phyloP scores from a whole-genome alignment of 768 basidiomycete species.

The Auriculariales sp. region DNA sequence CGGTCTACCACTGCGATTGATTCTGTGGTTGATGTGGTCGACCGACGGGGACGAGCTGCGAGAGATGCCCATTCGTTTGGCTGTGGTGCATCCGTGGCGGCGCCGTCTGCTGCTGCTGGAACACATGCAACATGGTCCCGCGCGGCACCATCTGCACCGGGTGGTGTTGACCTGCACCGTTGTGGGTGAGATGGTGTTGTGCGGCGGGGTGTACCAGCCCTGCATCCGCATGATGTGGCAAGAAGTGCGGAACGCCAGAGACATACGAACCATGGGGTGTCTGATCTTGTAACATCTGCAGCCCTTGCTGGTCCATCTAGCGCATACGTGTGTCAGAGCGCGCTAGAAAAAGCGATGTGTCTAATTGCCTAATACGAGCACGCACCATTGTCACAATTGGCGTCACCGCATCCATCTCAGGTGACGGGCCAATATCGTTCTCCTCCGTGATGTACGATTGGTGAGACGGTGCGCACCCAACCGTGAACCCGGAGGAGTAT shows the following conservation, averaged over 20 bases:
- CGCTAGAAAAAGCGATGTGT: not conserved
- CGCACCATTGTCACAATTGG: not conserved
- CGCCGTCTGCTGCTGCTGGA: not conserved
- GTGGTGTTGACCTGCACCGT: not conserved
- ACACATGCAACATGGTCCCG: too few species aligned
- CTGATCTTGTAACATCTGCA: not conserved
- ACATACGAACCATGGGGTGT: too few species aligned
- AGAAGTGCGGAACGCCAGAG: not conserved
- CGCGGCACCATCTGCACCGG: too few species aligned
- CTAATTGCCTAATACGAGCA: not conserved
- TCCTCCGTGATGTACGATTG: conserved; percentile 62
- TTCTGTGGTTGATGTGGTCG: not conserved
- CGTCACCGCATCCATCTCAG: not conserved
- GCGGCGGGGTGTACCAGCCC: not conserved
- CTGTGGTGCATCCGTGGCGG: not conserved
- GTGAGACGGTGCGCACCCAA: conserved; percentile 39
- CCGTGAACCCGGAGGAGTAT: conserved; percentile 38
- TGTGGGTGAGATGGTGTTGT: not conserved
- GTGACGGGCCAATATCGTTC: conserved; percentile 21
- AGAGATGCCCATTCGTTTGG: not conserved
- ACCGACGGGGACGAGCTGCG: not conserved
- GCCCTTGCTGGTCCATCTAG: not conserved
- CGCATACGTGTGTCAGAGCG: not conserved
- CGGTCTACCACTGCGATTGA: not conserved
- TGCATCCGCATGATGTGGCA: not conserved